Base-by-base conservation (phyloP, 768 basidiomycete species). In the Mycena pura region DNA sequence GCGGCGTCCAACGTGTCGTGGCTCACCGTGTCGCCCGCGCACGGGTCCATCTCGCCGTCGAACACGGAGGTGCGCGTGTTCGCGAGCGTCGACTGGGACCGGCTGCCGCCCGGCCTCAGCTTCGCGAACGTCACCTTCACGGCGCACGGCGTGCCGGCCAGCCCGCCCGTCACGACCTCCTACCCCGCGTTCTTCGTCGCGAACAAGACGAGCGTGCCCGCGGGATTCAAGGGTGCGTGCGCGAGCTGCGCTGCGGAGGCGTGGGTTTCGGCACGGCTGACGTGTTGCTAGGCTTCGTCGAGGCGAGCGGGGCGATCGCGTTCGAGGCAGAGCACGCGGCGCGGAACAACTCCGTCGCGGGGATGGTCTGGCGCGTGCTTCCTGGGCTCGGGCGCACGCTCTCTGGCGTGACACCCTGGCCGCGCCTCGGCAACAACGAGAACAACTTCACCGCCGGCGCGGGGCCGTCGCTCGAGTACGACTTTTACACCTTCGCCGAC, bases 381-480 rank as follows among this genome's bases (percentile, higher is more conserved):
- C 84, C 84, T 2, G 84, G 84, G 1, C 83, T 87, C 51, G 88
- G 89, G 6, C 76, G 82, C 11, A 88, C 86, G 0, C 73, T 84
- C 1, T 87, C 85, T 24, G 89, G 80, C 10, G 77, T 92, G 25
- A 86, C 85, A 4, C 86, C 87, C 14, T 81, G 81, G 78, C 89
- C 79, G 44, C 80, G 77, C 28, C 72, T 76, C 29, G 79, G 78
- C 19, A 77, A 77, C 60, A 75, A 79, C 49, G 86, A 83, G 50
- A 70, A 76, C 6, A 85, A 84, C 70, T 90, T 87, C 72, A 79
- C 83, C 9, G 80, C 81, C 28, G 89, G 89, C n/a, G 68, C 77
- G 6, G 89, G 89, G 1, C 88, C 90, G 13, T 79, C 80, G 22
- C 66, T 90, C 50, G 83, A 86, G 71, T 91, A 90, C 71, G 86